phyloP scores from a whole-genome alignment of 2,329 filamentous ascomycete species.

The Aplosporella prunicola region DNA sequence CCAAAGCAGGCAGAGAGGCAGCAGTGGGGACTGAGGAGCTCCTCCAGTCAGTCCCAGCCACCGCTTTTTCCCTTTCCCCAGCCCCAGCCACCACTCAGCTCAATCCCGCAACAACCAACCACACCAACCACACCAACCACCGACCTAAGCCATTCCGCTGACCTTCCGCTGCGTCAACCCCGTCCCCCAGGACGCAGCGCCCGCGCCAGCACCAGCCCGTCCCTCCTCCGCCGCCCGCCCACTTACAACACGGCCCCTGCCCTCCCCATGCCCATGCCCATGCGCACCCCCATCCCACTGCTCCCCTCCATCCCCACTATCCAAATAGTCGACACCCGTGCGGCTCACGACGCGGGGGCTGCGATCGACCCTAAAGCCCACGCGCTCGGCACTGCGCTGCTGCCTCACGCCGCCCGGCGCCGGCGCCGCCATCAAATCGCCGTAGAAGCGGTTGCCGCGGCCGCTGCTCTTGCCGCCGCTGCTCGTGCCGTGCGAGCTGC shows the following conservation, averaged over 20 bases:
- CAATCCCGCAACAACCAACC: background rate
- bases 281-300: too few relatives aligned
- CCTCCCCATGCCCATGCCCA: conserved; percentile 23
- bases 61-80: too few relatives aligned
- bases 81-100: background rate
- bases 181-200: too few relatives aligned
- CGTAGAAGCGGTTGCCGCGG: conserved; percentile 36
- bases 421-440: conserved; percentile 30
- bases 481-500: conserved; percentile 11
- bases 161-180: conserved; percentile 31
- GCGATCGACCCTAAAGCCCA: conserved; percentile 20
- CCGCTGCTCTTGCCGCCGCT: conserved; percentile 22
- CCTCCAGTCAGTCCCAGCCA: too few relatives aligned
- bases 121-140: too few relatives aligned
- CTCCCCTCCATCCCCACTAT: conserved; percentile 24
- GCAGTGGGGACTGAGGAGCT: too few relatives aligned
- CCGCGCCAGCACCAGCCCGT: conserved; percentile 32
- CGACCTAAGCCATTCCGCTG: conserved; percentile 25
- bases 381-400: conserved; percentile 22
- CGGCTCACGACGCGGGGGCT: conserved; percentile 38
- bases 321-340: conserved; percentile 37
- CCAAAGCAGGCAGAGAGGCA: too few relatives aligned
- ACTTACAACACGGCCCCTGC: conserved; percentile 50
- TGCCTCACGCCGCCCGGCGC: conserved; percentile 21
- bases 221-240: conserved; percentile 68